phyloP scores from a whole-genome alignment of 1,139 yeast species.

The Lodderomyces theae region DNA sequence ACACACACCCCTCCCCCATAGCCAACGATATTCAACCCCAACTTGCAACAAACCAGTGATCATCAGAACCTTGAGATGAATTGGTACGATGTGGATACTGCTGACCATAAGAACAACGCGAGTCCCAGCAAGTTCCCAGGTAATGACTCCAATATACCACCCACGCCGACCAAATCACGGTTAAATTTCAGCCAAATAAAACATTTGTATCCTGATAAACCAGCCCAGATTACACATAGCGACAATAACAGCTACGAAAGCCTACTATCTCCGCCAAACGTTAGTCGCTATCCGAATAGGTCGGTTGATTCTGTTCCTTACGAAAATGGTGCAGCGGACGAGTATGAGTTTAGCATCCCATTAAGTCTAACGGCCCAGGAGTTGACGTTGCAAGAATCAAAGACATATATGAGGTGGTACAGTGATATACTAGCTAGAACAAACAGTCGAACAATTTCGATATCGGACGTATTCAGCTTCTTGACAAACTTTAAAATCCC shows the following conservation, averaged over 20 bases:
- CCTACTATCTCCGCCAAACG: slow-evolving; percentile 4
- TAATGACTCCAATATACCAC: slow-evolving; percentile 5
- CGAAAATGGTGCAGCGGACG: slow-evolving; percentile 3
- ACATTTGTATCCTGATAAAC: slow-evolving; percentile 14
- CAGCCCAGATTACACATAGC: slow-evolving; percentile 7
- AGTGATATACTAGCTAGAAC: slow-evolving; percentile 62
- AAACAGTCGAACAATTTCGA: slow-evolving; percentile 52
- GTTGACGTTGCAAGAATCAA: slow-evolving; percentile 60
- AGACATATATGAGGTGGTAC: slow-evolving; percentile 77
- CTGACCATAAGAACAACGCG: slow-evolving; percentile 3
- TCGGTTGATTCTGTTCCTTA: slow-evolving; percentile 6
- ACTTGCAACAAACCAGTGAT: no score
- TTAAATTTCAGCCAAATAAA: slow-evolving; percentile 10
- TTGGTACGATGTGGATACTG: slow-evolving; percentile 6
- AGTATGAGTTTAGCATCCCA: slow-evolving; percentile 36
- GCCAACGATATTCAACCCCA: no score
- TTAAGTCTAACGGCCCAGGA: slow-evolving; percentile 61
- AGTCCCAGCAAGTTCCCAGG: slow-evolving; percentile 1
- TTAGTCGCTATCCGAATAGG: slow-evolving; percentile 2
- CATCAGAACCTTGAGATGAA: slow-evolving; percentile 6
- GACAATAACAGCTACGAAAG: slow-evolving; percentile 13
- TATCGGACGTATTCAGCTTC: slow-evolving; percentile 64
- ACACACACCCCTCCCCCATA: no score
- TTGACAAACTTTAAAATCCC: slow-evolving; percentile 59
- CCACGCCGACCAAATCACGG: slow-evolving; percentile 7